Conservation (phyloP, 352 stramenopile species). For the Globisporangium yorkense region DNA sequence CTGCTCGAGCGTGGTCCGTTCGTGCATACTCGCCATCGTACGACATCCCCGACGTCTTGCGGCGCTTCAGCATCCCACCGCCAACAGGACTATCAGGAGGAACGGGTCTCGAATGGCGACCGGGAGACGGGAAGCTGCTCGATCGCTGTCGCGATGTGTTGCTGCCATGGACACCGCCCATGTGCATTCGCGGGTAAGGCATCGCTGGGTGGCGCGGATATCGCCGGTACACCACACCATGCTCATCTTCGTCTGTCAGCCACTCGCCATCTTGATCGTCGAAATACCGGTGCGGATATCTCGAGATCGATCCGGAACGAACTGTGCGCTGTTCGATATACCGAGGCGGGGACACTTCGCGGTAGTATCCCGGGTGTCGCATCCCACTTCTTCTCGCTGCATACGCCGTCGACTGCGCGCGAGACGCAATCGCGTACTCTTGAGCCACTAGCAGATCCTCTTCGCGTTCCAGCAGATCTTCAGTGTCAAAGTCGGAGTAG, state of each 20-base stretch:
- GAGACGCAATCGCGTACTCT: constrained; percentile 4
- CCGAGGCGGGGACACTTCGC: constrained; percentile 1
- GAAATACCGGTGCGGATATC: constrained; percentile 3
- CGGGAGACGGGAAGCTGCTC: constrained; percentile 3
- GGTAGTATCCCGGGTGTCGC: not conserved
- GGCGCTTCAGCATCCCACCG: constrained; percentile 6
- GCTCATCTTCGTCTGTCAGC: constrained; percentile 11
- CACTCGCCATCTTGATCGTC: constrained; percentile 8
- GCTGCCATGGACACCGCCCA: not conserved
- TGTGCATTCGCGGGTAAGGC: constrained; percentile 5
- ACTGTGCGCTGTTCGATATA: constrained; percentile 5
- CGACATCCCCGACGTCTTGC: constrained; percentile 4
- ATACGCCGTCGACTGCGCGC: not conserved
- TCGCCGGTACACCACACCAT: constrained; percentile 8
- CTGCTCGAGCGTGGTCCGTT: not conserved
- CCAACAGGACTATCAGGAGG: not conserved
- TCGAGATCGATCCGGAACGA: not conserved
- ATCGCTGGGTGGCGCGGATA: constrained; percentile 4
- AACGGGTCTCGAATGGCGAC: not conserved
- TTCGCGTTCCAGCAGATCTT: constrained; percentile 11
- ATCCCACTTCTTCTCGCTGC: not conserved
- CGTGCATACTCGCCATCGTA: not conserved
- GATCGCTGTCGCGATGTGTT: not conserved
- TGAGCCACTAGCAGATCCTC: constrained; percentile 8
- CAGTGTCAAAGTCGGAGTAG: constrained; percentile 5